Evolutionary conservation across 2,329 filamentous ascomycete species (phyloP), one percentile per base, ranked within the genome.

Genomic region (Ustulina deusta): DNA sequence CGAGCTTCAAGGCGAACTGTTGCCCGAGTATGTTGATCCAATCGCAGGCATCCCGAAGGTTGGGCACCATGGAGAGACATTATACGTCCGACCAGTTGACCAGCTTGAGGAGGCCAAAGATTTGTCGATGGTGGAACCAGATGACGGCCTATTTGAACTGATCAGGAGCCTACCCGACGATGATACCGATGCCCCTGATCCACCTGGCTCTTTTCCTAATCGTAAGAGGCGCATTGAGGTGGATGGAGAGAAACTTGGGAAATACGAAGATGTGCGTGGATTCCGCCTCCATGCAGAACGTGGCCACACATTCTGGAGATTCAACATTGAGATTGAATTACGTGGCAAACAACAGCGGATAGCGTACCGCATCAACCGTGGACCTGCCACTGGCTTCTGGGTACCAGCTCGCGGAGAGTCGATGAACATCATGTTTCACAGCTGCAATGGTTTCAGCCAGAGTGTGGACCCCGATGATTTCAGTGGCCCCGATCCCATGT

Each of bases 361-460:
- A 71, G 95, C 94, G 0, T 99, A 99, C 80, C 92, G 94, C 61
- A 97, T 99, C 82, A 99, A 99, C 76, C 87, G 91, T 54, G 95
- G 96, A 0, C 94, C 95, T 6, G 89, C 93, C 2, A 90, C 93
- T 60, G 93, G 91, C 1, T 99, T 99, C 79, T 99, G 96, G 95
- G 93, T 99, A 0, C 96, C 97, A 5, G 91, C 91, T 36, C 87
- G 86, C 57, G 91, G 89, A 17, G 87, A 97, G 78, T 88, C 92
- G 2, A 99, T 99, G 96, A 97, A 98, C 81, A 93, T 97, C 78
- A 97, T 98, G 94, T 99, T 97, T 82, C 89, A 98, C 82, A 97
- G 92, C 78, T 97, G 96, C 83, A 99, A 99, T 78, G 96, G 97
- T 1, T 99, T 99, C 83, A 95, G 93, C 74, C 79, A 91, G 59